phyloP scores from a whole-genome alignment of 495 filamentous ascomycete species.

The Amniculicola lignicola region DNA sequence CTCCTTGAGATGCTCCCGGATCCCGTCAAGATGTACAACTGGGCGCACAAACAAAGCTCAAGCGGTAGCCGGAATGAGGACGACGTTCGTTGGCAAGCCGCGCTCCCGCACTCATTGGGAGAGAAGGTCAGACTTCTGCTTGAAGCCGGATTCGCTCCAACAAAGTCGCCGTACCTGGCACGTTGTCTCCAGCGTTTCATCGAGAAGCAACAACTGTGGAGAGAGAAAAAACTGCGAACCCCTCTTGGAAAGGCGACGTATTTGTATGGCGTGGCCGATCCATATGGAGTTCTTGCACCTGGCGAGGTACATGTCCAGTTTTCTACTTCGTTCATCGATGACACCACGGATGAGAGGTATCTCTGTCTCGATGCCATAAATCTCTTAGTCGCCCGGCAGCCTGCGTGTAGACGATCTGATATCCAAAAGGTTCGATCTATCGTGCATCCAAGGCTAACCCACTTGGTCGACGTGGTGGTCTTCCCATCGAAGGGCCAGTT shows the following conservation, averaged over 20 bases:
- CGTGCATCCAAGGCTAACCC: constrained; percentile 63
- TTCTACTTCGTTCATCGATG: constrained; percentile 61
- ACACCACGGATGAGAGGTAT: constrained; percentile 53
- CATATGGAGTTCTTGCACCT: constrained; percentile 63
- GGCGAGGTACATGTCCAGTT: constrained; percentile 79
- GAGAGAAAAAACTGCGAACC: constrained; percentile 65
- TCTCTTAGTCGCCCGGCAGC: constrained; percentile 79
- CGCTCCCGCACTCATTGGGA: constrained; percentile 50
- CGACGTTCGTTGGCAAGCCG: constrained; percentile 47
- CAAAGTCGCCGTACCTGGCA: constrained; percentile 56
- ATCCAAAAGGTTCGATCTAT: constrained; percentile 68
- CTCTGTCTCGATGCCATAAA: constrained; percentile 64
- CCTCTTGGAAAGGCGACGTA: constrained; percentile 71
- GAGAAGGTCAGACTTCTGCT: constrained; percentile 57
- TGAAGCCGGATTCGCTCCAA: constrained; percentile 49
- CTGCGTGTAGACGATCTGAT: constrained; percentile 76
- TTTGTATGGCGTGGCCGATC: constrained; percentile 79
- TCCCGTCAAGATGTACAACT: constrained; percentile 52
- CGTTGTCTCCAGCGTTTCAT: constrained; percentile 55
- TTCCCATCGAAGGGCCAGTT: constrained; percentile 69
- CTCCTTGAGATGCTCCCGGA: constrained; percentile 57
- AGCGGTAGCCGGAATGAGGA: constrained; percentile 20
- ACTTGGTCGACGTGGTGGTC: constrained; percentile 82
- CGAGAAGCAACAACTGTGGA: constrained; percentile 52
- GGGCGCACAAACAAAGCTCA: constrained; percentile 49